These are phyloP conservation scores for Dactylellina sp. DNA, from an alignment of 2,329 filamentous ascomycete species.

Conservation along the genomic window DNA sequence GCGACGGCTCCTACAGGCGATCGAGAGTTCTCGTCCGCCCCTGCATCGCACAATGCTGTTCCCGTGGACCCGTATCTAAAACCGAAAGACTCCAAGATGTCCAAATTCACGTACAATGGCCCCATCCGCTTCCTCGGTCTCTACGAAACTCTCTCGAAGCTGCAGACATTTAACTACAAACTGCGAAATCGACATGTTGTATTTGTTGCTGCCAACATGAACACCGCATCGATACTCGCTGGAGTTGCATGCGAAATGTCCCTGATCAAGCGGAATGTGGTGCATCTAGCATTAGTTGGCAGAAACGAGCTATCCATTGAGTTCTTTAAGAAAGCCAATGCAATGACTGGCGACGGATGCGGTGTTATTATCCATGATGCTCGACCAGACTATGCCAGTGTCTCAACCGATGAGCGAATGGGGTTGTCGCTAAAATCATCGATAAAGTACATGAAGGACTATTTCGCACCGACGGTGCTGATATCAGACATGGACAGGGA, in stretches of 20 bases:
- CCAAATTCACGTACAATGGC: conserved; percentile 43
- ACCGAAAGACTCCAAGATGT: conserved; percentile 28
- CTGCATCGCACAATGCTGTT: conserved; percentile 36
- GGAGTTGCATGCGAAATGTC: conserved; percentile 86
- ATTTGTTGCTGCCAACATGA: conserved; percentile 59
- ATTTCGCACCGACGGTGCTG: conserved; percentile 80
- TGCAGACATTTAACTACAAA: conserved; percentile 33
- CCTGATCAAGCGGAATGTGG: conserved; percentile 73
- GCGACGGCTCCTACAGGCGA: not conserved
- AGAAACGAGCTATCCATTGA: conserved; percentile 76
- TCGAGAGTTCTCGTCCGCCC: conserved; percentile 22
- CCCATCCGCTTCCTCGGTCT: conserved; percentile 46
- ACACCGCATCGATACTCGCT: conserved; percentile 59
- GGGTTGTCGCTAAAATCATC: conserved; percentile 73
- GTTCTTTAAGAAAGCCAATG: conserved; percentile 80
- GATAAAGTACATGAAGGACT: conserved; percentile 77
- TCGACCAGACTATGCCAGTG: conserved; percentile 77
- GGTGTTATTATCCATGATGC: conserved; percentile 77
- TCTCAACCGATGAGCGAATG: conserved; percentile 78
- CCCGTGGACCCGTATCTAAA: conserved; percentile 30
- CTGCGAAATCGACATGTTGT: conserved; percentile 56
- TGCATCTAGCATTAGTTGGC: conserved; percentile 85
- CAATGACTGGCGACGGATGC: conserved; percentile 73
- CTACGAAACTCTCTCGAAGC: conserved; percentile 46
- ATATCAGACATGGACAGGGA: conserved; percentile 78